These are phyloP conservation scores for Talaromyces liani DNA, from an alignment of 495 filamentous ascomycete species.

Conservation along the genomic window DNA sequence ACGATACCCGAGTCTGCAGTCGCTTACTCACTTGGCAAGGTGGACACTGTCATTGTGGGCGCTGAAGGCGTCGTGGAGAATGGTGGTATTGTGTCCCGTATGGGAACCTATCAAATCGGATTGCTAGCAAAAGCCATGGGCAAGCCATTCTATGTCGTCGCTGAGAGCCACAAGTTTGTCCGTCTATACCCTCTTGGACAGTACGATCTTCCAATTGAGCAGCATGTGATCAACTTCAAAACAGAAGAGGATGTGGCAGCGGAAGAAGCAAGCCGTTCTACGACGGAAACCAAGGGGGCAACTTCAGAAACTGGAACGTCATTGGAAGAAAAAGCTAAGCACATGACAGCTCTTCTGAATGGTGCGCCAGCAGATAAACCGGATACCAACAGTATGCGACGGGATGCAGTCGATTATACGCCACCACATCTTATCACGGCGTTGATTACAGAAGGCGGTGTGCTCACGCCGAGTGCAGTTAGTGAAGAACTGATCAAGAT, in stretches of 20 bases:
- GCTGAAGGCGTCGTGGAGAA: conserved; percentile 94
- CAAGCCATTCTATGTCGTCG: conserved; percentile 84
- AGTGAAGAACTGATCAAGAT: conserved; percentile 75
- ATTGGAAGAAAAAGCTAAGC: conserved; percentile 15
- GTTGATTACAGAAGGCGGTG: conserved; percentile 69
- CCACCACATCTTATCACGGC: conserved; percentile 74
- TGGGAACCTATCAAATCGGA: conserved; percentile 90
- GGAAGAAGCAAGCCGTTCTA: conserved; percentile 15
- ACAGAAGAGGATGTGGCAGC: conserved; percentile 43
- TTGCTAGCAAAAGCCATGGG: conserved; percentile 67
- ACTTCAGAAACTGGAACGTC: conserved; percentile 20
- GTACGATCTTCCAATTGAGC: conserved; percentile 68
- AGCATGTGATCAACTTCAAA: conserved; percentile 66
- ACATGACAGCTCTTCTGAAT: conserved; percentile 10
- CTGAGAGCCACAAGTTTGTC: conserved; percentile 94
- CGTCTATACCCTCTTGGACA: conserved; percentile 71
- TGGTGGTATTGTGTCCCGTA: conserved; percentile 79
- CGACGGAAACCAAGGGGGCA: conserved; percentile 8
- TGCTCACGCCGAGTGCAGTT: conserved; percentile 67
- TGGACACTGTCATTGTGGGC: conserved; percentile 77
- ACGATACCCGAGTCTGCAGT: conserved; percentile 76
- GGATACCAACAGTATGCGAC: background rate
- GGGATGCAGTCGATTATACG: conserved; percentile 77
- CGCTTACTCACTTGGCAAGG: conserved; percentile 75
- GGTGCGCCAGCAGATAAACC: conserved; percentile 4